phyloP scores from a whole-genome alignment of 495 filamentous ascomycete genomes.

The Penicillium herquei region DNA sequence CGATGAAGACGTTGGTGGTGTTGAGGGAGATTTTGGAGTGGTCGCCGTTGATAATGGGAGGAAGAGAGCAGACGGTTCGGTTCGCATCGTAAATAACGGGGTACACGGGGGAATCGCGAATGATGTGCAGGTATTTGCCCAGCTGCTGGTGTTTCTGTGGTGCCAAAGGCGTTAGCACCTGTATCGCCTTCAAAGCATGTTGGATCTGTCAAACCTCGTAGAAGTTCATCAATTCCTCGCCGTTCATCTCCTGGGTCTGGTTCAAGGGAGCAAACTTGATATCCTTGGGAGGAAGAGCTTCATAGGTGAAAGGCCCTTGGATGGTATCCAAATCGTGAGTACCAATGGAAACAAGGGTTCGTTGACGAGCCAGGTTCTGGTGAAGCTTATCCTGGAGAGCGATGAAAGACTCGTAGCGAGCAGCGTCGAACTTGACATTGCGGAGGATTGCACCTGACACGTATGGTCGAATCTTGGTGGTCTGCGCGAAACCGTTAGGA shows the following conservation, averaged over 20 bases:
- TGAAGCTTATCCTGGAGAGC: constrained; percentile 96
- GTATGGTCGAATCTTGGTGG: constrained; percentile 76
- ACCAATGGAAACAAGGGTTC: constrained; percentile 92
- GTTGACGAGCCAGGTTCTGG: constrained; percentile 88
- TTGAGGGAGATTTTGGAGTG: constrained; percentile 91
- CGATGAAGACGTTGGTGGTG: constrained; percentile 92
- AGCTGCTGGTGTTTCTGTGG: constrained; percentile 76
- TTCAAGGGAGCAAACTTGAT: constrained; percentile 91
- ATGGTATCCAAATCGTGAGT: constrained; percentile 96
- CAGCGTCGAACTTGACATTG: constrained; percentile 86
- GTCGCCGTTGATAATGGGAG: constrained; percentile 96
- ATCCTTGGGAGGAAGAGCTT: constrained; percentile 85
- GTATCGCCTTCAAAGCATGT: constrained; percentile 2
- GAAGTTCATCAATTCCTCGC: constrained; percentile 85
- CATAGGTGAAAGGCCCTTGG: constrained; percentile 93
- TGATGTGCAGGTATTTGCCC: constrained; percentile 83
- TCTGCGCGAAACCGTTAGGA: constrained; percentile 41
- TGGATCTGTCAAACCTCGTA: constrained; percentile 63
- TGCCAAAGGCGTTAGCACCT: constrained; percentile 1
- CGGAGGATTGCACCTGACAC: constrained; percentile 85
- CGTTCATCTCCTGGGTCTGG: constrained; percentile 84
- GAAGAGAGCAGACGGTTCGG: constrained; percentile 83
- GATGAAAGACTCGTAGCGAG: constrained; percentile 95
- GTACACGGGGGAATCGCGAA: constrained; percentile 89
- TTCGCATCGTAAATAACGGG: constrained; percentile 95